phyloP scores from a whole-genome alignment of 1,139 yeast species.

The Suhomyces panamericanus region DNA sequence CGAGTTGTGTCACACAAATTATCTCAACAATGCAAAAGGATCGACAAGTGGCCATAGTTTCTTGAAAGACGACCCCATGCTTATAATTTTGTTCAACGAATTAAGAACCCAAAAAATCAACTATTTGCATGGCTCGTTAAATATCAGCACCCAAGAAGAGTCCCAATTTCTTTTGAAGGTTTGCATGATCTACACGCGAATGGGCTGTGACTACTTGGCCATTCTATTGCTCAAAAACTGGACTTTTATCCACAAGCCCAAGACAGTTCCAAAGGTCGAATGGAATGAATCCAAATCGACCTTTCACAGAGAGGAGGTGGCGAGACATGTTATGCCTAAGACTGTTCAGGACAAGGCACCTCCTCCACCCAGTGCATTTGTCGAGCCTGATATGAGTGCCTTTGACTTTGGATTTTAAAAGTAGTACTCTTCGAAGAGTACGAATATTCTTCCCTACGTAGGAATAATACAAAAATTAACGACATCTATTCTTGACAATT shows the following conservation, averaged over 20 bases:
- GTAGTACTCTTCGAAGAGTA: slow-evolving; percentile 48
- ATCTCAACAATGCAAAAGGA: slow-evolving; percentile 18
- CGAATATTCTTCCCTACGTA: too few relatives aligned
- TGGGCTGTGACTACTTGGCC: slow-evolving; percentile 89
- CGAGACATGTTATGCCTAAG: not conserved
- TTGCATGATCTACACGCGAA: slow-evolving; percentile 67
- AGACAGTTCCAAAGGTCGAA: not conserved
- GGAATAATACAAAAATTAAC: too few relatives aligned
- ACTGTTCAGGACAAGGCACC: slow-evolving; percentile 3
- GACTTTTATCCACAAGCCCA: slow-evolving; percentile 48
- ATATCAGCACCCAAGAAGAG: slow-evolving; percentile 53
- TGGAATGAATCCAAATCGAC: slow-evolving; percentile 4
- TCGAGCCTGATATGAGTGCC: slow-evolving; percentile 81
- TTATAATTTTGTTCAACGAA: slow-evolving; percentile 62
- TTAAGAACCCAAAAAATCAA: slow-evolving; percentile 53
- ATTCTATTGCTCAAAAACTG: slow-evolving; percentile 64
- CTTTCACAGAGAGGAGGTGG: slow-evolving; percentile 5
- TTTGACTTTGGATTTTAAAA: slow-evolving; percentile 61
- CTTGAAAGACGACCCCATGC: slow-evolving; percentile 79
- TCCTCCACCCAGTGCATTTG: slow-evolving; percentile 56
- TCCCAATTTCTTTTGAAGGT: slow-evolving; percentile 61
- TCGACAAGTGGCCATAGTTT: slow-evolving; percentile 29
- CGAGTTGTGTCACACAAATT: slow-evolving; percentile 24
- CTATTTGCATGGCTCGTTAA: slow-evolving; percentile 50
- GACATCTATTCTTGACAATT: too few relatives aligned